Conservation (phyloP, 2,329 filamentous ascomycete species). For the Chalaropsis ovoidea region DNA sequence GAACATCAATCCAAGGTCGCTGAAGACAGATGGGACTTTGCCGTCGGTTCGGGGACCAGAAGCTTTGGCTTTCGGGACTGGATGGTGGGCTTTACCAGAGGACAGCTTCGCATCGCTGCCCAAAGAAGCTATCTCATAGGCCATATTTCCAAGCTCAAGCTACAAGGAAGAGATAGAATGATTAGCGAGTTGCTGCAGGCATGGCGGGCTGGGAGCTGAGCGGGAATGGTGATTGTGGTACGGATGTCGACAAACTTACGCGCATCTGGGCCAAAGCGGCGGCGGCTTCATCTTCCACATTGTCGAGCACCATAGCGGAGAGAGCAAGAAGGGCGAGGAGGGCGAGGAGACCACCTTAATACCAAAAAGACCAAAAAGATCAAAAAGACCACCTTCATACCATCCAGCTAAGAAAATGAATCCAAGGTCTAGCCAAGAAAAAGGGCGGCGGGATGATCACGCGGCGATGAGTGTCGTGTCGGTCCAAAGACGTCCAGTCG, state of each 20-base stretch:
- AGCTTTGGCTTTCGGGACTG: background rate
- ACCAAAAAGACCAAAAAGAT: background rate
- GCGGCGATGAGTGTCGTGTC: background rate
- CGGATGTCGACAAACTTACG: background rate
- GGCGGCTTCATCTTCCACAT: background rate
- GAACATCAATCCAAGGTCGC: conserved; percentile 1
- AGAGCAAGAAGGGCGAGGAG: too few species aligned
- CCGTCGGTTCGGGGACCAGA: background rate
- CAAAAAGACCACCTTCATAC: background rate
- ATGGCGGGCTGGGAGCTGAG: background rate
- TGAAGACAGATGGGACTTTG: background rate
- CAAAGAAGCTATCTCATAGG: conserved; percentile 2
- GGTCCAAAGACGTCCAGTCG: background rate
- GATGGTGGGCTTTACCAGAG: background rate
- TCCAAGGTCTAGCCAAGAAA: background rate
- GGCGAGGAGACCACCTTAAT: too few species aligned
- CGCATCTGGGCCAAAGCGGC: conserved; percentile 9
- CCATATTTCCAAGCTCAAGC: background rate
- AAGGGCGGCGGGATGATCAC: background rate
- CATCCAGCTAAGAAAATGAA: background rate
- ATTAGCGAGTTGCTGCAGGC: background rate
- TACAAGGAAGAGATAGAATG: background rate
- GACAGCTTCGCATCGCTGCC: background rate
- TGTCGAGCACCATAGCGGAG: background rate
- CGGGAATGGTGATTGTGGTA: background rate